Base-by-base conservation (phyloP, 176 grass and related monocot genomes). In the Eremochloa ophiuroides region DNA sequence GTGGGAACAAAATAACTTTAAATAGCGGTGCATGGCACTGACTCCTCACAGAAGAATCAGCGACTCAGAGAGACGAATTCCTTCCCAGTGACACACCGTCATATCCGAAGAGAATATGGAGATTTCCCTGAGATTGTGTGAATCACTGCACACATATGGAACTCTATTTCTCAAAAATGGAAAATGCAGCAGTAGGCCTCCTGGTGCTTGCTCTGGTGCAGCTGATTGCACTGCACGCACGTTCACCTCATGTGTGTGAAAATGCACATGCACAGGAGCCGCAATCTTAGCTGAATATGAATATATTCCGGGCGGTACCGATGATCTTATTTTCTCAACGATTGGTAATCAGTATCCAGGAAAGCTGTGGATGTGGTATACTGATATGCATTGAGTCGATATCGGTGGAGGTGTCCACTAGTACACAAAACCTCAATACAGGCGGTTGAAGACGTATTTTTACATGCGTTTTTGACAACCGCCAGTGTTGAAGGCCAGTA, bases 1-100 rank as follows among this genome's bases (percentile, higher is more conserved):
- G 41, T 78, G 78, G 72, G 82, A 85, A 79, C 73, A 82, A 82
- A 81, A 47, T 30, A 85, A 61, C 78, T 91, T 85, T 91, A 82
- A 73, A 82, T 56, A 75, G 73, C 58, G 78, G 78, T 74, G 66
- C 60, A 34, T 73, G 78, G 82, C 40, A 69, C 61, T 68, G 60
- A 56, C 78, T 77, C 33, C 34, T 80, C 55, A 18, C 12, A 46
- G 71, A 81, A 58, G 78, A 74, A 71, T 55, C 39, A 64, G 16
- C 28, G 44, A 46, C 31, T 62, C 48, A 47, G 46, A 42, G 73
- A 64, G 66, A 72, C 46, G 83, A 71, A 82, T 82, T 85, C 65
- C 56, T 66, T 40, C 34, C 22, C 43, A 59, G 18, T 65, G 77
- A 53, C 82, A 53, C 30, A n/a, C n/a, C n/a, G n/a, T n/a, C n/a